These are phyloP conservation scores for Fusarium siculi DNA, from an alignment of 2,329 filamentous ascomycete species.

Conservation along the genomic window DNA sequence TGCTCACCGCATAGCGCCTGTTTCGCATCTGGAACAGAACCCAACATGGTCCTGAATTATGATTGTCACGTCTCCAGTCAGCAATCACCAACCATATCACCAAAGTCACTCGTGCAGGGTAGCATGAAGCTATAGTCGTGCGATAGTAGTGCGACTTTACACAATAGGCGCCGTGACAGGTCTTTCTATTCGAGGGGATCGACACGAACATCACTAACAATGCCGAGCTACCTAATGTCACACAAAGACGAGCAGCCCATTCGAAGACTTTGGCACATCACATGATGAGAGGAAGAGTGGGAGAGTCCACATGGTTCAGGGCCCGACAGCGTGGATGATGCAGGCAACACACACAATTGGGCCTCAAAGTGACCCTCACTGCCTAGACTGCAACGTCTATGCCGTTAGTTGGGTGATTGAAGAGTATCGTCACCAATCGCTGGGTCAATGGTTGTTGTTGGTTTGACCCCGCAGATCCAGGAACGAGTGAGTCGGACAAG, in stretches of 20 bases:
- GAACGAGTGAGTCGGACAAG: slow-evolving; percentile 25
- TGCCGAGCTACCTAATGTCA: slow-evolving; percentile 24
- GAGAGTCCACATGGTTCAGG: slow-evolving; percentile 21
- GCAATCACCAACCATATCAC: slow-evolving; percentile 33
- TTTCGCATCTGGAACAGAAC: slow-evolving; percentile 6
- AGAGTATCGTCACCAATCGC: slow-evolving; percentile 11
- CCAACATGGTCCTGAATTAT: slow-evolving; percentile 4
- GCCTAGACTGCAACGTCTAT: background rate
- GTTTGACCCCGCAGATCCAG: slow-evolving; percentile 15
- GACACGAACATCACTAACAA: slow-evolving; percentile 6
- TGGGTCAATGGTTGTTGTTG: background rate
- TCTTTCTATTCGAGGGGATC: slow-evolving; percentile 22
- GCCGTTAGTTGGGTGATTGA: slow-evolving; percentile 11
- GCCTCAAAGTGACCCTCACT: slow-evolving; percentile 29
- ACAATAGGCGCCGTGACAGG: slow-evolving; percentile 29
- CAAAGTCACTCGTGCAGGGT: slow-evolving; percentile 14
- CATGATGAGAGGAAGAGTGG: slow-evolving; percentile 26
- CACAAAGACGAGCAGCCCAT: slow-evolving; percentile 26
- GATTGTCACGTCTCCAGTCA: slow-evolving; percentile 22
- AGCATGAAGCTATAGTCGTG: slow-evolving; percentile 31
- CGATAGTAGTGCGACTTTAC: slow-evolving; percentile 34
- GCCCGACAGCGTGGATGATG: slow-evolving; percentile 30
- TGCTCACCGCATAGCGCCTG: slow-evolving; percentile 22
- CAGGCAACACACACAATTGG: slow-evolving; percentile 34
- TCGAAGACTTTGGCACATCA: slow-evolving; percentile 32